phyloP scores from a whole-genome alignment of 1,284 basidiomycete genomes.

The Chiua sp. region DNA sequence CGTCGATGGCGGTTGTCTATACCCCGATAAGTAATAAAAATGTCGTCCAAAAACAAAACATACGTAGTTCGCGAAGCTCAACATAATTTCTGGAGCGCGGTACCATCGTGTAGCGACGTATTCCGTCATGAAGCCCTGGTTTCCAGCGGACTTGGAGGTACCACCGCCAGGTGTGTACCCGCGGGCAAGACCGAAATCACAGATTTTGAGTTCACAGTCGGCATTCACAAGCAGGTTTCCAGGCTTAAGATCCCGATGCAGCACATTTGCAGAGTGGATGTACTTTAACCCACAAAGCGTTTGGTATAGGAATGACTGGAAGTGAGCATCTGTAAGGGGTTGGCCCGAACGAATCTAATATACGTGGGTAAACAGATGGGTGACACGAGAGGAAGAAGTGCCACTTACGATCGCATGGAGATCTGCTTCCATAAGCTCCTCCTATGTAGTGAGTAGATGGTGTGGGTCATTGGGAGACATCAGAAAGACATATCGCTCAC shows the following conservation, averaged over 20 bases:
- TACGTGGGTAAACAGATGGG: conserved; percentile 8
- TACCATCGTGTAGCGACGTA: conserved; percentile 99
- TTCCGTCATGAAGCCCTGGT: conserved; percentile 99
- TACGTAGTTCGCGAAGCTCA: conserved; percentile 95
- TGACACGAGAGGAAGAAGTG: neutral
- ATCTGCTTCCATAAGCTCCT: conserved; percentile 99
- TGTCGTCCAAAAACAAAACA: conserved; percentile 35
- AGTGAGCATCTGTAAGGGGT: conserved; percentile 97
- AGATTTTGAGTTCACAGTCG: conserved; percentile 98
- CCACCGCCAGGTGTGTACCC: conserved; percentile 89
- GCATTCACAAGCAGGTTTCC: conserved; percentile 97
- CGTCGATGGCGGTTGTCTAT: conserved; percentile 88
- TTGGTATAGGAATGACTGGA: conserved; percentile 99
- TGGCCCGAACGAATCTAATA: conserved; percentile 94
- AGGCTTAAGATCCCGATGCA: conserved; percentile 98
- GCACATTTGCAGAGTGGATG: conserved; percentile 98
- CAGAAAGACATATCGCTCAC: conserved; percentile 47
- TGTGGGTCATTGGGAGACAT: neutral
- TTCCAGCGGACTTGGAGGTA: conserved; percentile 69
- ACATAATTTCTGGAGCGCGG: conserved; percentile 96
- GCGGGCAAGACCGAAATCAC: conserved; percentile 97
- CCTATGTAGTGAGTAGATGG: conserved; percentile 48
- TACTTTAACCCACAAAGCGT: conserved; percentile 98
- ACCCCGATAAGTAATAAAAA: conserved; percentile 14
- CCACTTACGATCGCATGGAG: conserved; percentile 90